Base-by-base conservation (phyloP, 2,329 filamentous ascomycete genomes). In the Amylocarpus encephaloides region DNA sequence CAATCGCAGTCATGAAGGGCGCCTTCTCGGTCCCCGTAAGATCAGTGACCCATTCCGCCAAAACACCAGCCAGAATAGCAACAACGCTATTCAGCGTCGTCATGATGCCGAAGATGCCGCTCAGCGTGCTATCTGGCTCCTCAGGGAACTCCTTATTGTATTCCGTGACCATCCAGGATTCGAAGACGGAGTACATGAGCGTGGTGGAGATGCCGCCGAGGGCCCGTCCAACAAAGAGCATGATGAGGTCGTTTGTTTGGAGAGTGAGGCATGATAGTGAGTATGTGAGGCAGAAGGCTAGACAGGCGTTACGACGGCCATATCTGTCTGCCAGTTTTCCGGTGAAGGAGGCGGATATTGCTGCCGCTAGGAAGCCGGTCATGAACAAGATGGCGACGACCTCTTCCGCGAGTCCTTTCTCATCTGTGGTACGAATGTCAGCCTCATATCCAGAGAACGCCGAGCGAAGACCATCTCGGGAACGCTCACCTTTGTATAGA, bases 91-190 rank as follows among this genome's bases (percentile, higher is more conserved):
- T 82, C 50, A 78, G 59, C 1, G 71, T 73, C 2, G 73, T 72
- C 65, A 76, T 73, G 19, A 68, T 68, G 5, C 74, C 75, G 57
- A 79, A 80, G 4, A 81, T 71, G 32, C 67, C 62, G 47, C 71
- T 71, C 16, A 82, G 66, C 22, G 70, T 42, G 68, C 68, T 13
- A 66, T 39, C 45, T 13, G 66, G 29, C 18, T 71, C 64, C 30
- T 69, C 68, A 2, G 76, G 57, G 13, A 68, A 68, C 32, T 70
- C 62, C 29, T 67, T 62, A 46, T 77, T 72, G 56, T 73, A 81
- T 55, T 81, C 78, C 36, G 75, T 73, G 19, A 82, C 73, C 70
- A 83, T 77, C 79, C 79, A 83, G 57, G 75, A 78, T 62, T 83
- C 78, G 55, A 82, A 82, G 2, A 74, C 75, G 36, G 72, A 78